Evolutionary conservation across 352 stramenopile species (phyloP), one percentile per base, ranked within the genome.

Genomic region (Pilasporangium apinafurcum): DNA sequence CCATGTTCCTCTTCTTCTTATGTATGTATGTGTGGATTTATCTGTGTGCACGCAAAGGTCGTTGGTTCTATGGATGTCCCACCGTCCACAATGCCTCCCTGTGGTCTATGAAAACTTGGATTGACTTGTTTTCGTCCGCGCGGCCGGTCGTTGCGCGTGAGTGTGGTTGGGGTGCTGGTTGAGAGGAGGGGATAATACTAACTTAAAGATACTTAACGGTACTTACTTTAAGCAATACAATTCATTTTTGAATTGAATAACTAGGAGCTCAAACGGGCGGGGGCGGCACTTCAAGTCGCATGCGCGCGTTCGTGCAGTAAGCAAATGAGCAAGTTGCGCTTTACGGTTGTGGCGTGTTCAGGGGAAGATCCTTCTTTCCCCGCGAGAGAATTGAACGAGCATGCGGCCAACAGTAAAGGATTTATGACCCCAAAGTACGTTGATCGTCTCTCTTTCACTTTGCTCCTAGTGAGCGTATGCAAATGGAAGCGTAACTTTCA

Each of bases 241-340:
- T 40, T 48, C 44, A 28, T 13, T 42, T 44, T 31, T 55, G 45
- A 59, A 54, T 53, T 50, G 51, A 8, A 14, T 30, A 27, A 8
- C 10, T 14, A 30, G 4, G 35, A 18, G 5, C 20, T 29, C 35
- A 20, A 13, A 9, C 35, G 17, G n/a, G 7, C 13, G 17, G 16
- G 6, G 20, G 35, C 35, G 35, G 35, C n/a, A n/a, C n/a, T n/a
- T n/a, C n/a, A n/a, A n/a, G n/a, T n/a, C n/a, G n/a, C n/a, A n/a
- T n/a, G n/a, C n/a, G n/a, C n/a, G n/a, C n/a, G n/a, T n/a, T n/a
- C n/a, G n/a, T n/a, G n/a, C n/a, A n/a, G n/a, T n/a, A n/a, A n/a
- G n/a, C n/a, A n/a, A n/a, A 95, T 92, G 78, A 81, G 67, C 51
- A 93, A 92, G 59, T 62, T 96, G 36, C 80, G 73, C 35, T 96